Evolutionary conservation across 371 early-diverging fungal species (phyloP).

Genomic region (Zopfochytrium polystomum): DNA sequence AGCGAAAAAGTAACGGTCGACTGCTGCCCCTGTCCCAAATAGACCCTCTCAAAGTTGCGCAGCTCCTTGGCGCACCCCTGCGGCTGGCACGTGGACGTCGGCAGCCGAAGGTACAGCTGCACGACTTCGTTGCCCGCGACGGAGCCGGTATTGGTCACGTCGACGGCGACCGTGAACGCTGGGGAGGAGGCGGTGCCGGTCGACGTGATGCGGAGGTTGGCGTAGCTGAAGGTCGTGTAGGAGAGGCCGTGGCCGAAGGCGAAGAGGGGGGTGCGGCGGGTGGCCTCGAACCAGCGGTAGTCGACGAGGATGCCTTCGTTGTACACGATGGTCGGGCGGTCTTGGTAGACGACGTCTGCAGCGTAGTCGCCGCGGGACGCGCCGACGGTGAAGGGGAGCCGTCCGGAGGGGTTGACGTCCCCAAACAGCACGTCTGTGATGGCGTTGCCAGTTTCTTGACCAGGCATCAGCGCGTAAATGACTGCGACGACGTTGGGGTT

Average conservation of each 20-base stretch:
- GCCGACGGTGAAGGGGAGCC: constrained; percentile 61
- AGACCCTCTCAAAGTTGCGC: constrained; percentile 19
- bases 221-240: constrained; percentile 59
- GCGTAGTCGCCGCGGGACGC: too few species aligned
- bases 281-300: constrained; percentile 50
- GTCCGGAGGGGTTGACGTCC: constrained; percentile 58
- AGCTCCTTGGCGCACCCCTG: constrained; percentile 23
- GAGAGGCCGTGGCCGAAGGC: constrained; percentile 63
- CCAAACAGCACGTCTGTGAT: too few species aligned
- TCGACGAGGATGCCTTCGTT: constrained; percentile 57
- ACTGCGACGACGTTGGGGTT: constrained; percentile 57
- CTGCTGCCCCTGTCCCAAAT: constrained; percentile 10
- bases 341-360: constrained; percentile 30
- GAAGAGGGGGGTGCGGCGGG: constrained; percentile 51
- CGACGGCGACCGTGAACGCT: constrained; percentile 43
- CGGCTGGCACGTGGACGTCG: constrained; percentile 26
- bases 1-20: constrained; percentile 5
- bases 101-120: constrained; percentile 55
- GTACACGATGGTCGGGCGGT: constrained; percentile 44
- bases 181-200: background rate
- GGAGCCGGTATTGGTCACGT: constrained; percentile 47
- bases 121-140: constrained; percentile 55
- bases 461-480: too few species aligned
- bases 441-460: too few species aligned
- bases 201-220: constrained; percentile 12